Conservation (phyloP, 257 asterid genomes). For the Nemophila menziesii region DNA sequence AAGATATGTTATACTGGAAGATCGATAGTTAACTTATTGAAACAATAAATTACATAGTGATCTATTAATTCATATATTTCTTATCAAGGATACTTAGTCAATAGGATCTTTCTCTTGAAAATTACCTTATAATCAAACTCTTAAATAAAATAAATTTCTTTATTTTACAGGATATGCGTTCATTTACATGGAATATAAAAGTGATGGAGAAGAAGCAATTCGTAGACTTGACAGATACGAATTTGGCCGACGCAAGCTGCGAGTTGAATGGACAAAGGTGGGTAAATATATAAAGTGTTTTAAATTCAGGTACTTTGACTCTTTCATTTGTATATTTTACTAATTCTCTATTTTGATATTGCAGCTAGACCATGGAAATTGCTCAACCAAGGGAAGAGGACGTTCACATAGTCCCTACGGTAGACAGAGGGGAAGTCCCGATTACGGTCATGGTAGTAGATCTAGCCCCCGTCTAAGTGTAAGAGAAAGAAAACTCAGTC, state of each 20-base stretch:
- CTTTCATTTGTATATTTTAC: not conserved
- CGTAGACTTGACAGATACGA: slow-evolving; percentile 63
- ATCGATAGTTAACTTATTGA: no score
- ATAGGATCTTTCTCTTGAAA: no score
- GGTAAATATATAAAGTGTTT: not conserved
- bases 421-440: slow-evolving; percentile 53
- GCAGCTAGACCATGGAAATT: slow-evolving; percentile 69
- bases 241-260: slow-evolving; percentile 73
- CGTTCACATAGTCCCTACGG: slow-evolving; percentile 51
- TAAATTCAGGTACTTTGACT: no score
- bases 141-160: no score
- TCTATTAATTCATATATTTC: no score
- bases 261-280: slow-evolving; percentile 97
- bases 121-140: no score
- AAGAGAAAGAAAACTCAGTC: slow-evolving; percentile 51
- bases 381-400: slow-evolving; percentile 45
- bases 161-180: slow-evolving; percentile 57
- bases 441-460: slow-evolving; percentile 26
- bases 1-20: no score
- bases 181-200: slow-evolving; percentile 75
- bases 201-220: slow-evolving; percentile 83
- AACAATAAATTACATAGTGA: no score
- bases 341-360: slow-evolving; percentile 5
- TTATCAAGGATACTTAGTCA: no score
- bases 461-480: slow-evolving; percentile 33